Base-by-base conservation (phyloP, 2,329 filamentous ascomycete species). In the Penicillium nordicum region DNA sequence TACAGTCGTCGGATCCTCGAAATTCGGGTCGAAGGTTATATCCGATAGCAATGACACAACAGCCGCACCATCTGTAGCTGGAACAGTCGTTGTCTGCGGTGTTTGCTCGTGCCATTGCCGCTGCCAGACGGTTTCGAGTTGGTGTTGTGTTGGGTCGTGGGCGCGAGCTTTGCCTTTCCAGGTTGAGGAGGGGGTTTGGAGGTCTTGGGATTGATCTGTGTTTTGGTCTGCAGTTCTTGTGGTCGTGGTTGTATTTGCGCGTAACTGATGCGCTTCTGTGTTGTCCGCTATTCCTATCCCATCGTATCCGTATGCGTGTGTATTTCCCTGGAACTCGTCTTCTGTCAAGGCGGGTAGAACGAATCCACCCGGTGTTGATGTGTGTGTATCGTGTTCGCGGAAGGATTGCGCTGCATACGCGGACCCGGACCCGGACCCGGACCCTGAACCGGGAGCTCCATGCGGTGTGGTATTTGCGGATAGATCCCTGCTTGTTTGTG, bases 31-130 rank as follows among this genome's bases (percentile, higher is more conserved):
- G 50, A 76, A 75, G 29, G 64, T 65, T 18, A 63, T 36, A 37
- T 70, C 62, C 2, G 68, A 58, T 10, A 80, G 70, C 27, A 80
- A 65, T n/a, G 66, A 63, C 10, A 76, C 50, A 5, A 80, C 76
- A 4, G 69, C 78, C 36, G 68, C 61, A 27, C 78, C 78, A 60
- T 80, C 78, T 14, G 70, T 63, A 10, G 52, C 18, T 50, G 11
- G 32, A 43, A n/a, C 59, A 48, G 46, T 36, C 49, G 55, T 36
- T 50, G 55, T 51, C 27, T 50, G 38, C 4, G 16, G 9, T 9
- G 11, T 1, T 3, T 14, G 32, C 5, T 29, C 11, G 7, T 30
- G 27, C 27, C 27, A 46, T 29, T 34, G 40, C 18, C 53, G 57
- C 16, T 68, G 56, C 67, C 67, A 71, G 48, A 59, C 59, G 7